phyloP scores from a whole-genome alignment of 441 rosid species.

The Eruca vesicaria region DNA sequence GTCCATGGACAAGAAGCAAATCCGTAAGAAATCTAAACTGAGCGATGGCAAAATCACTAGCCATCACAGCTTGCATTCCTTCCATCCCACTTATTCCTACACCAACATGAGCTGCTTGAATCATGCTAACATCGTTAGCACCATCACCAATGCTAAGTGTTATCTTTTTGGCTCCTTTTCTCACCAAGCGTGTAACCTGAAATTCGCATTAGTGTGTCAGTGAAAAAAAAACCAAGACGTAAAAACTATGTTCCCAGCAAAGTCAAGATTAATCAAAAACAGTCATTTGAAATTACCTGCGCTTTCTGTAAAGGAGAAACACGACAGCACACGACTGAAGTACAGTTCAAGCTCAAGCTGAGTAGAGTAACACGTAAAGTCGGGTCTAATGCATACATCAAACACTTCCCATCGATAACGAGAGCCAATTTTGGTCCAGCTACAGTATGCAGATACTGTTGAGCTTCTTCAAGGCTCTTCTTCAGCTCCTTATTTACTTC shows the following conservation, averaged over 20 bases:
- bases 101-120: slow-evolving; percentile 99
- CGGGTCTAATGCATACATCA: slow-evolving; percentile 98
- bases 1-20: slow-evolving; percentile 97
- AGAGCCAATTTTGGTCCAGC: slow-evolving; percentile 89
- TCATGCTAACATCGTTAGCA: slow-evolving; percentile 99
- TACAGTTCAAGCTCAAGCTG: slow-evolving; percentile 94
- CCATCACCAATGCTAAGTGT: slow-evolving; percentile 99
- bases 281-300: slow-evolving; percentile 55
- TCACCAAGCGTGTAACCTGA: slow-evolving; percentile 93
- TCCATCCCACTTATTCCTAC: slow-evolving; percentile 96
- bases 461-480: slow-evolving; percentile 88
- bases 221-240: no score
- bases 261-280: no score
- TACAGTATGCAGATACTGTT: slow-evolving; percentile 46
- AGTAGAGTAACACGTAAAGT: slow-evolving; percentile 78
- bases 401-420: slow-evolving; percentile 94
- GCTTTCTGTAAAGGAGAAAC: slow-evolving; percentile 99
- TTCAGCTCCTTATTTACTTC: slow-evolving; percentile 78
- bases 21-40: slow-evolving; percentile 90
- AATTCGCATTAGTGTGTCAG: neutral
- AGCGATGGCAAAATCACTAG: slow-evolving; percentile 99
- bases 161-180: slow-evolving; percentile 95
- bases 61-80: slow-evolving; percentile 99
- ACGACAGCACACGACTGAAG: slow-evolving; percentile 98
- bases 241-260: no score